These are phyloP conservation scores for Boletus patriciae DNA, from an alignment of 768 basidiomycete species.

Conservation along the genomic window DNA sequence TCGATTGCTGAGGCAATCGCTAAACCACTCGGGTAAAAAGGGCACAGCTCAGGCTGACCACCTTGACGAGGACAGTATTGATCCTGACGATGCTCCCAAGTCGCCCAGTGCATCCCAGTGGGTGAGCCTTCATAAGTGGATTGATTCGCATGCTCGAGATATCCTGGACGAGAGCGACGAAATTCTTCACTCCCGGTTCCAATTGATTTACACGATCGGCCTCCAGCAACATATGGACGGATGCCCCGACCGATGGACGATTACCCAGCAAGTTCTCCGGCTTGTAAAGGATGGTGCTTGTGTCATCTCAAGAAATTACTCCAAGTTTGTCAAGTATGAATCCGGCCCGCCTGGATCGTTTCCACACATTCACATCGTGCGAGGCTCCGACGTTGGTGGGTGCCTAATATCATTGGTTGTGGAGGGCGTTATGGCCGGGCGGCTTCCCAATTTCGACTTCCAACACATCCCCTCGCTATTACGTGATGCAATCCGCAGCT, in stretches of 20 bases:
- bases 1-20: not conserved
- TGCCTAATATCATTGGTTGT: not conserved
- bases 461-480: not conserved
- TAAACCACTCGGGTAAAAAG: no score
- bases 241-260: slow-evolving; percentile 31
- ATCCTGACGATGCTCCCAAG: no score
- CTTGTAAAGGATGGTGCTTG: slow-evolving; percentile 6
- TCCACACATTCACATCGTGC: slow-evolving; percentile 7
- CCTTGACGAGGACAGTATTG: no score
- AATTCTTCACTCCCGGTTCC: slow-evolving; percentile 23
- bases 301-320: not conserved
- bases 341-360: not conserved
- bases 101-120: slow-evolving; percentile 6
- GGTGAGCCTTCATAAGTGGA: slow-evolving; percentile 12
- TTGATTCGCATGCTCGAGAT: slow-evolving; percentile 14
- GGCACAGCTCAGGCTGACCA: rapidly evolving
- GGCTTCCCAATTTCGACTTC: slow-evolving; percentile 12
- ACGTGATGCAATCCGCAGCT: slow-evolving; percentile 5
- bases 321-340: slow-evolving; percentile 1
- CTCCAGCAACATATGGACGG: slow-evolving; percentile 20
- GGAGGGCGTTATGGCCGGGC: slow-evolving; percentile 8
- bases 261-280: slow-evolving; percentile 27
- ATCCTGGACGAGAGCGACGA: slow-evolving; percentile 25
- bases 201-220: slow-evolving; percentile 26
- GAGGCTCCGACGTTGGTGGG: not conserved